These are phyloP conservation scores for Russula vinacea DNA, from an alignment of 768 basidiomycete species.

Conservation along the genomic window DNA sequence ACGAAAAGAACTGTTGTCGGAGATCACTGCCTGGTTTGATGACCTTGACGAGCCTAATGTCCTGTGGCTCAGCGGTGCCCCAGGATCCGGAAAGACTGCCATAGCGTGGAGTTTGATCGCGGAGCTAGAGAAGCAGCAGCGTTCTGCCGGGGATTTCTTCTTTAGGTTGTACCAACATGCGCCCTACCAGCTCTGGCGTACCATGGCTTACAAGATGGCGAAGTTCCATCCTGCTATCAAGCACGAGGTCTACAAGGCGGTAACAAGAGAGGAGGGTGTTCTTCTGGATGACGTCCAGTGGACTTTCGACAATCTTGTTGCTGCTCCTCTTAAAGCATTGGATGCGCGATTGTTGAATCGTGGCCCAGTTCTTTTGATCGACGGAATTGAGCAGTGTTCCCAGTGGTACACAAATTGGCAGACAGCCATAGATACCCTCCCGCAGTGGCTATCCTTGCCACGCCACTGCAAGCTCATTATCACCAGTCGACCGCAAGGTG, in stretches of 20 bases:
- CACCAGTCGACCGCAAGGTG: conserved; percentile 17
- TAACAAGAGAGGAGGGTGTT: not conserved
- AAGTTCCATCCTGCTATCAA: conserved; percentile 23
- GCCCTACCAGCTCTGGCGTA: conserved; percentile 10
- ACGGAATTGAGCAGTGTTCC: conserved; percentile 18
- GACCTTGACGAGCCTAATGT: conserved; percentile 14
- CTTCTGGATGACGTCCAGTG: not conserved
- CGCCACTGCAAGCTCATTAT: conserved; percentile 24
- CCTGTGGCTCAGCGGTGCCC: conserved; percentile 22
- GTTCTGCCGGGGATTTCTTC: conserved; percentile 16
- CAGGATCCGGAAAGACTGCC: conserved; percentile 24
- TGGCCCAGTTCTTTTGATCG: conserved; percentile 21
- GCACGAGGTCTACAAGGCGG: conserved; percentile 1
- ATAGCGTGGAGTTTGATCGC: conserved; percentile 21
- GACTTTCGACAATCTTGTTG: conserved; percentile 12
- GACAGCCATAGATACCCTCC: conserved; percentile 12
- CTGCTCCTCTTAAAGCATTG: conserved; percentile 4
- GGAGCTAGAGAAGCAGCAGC: conserved; percentile 20
- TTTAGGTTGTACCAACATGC: not conserved
- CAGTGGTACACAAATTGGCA: not conserved
- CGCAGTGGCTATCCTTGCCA: conserved; percentile 13
- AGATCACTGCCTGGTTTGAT: conserved; percentile 19
- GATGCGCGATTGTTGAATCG: not conserved
- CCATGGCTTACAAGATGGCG: conserved; percentile 20
- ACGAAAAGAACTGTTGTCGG: not conserved